Evolutionary conservation across 2,329 filamentous ascomycete species (phyloP).

Genomic region (Aspergillus piperis): DNA sequence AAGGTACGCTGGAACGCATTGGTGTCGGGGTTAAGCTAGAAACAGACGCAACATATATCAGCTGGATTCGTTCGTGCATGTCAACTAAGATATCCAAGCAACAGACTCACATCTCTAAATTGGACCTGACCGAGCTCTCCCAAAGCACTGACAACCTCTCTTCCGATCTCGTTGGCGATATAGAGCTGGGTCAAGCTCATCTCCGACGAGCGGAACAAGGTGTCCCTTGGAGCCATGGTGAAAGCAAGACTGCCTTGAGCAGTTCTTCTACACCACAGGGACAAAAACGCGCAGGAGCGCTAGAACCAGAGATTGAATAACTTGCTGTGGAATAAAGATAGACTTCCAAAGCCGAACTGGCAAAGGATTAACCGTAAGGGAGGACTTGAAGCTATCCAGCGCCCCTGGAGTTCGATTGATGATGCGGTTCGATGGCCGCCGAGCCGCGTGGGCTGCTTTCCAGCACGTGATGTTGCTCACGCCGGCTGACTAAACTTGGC

Average conservation of each 20-base stretch:
- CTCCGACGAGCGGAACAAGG: constrained; percentile 98
- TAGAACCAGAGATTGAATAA: neutral
- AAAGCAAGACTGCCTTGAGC: constrained; percentile 25
- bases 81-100: neutral
- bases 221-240: constrained; percentile 72
- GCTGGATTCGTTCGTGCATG: constrained; percentile 6
- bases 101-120: constrained; percentile 82
- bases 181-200: constrained; percentile 99
- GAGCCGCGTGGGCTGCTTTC: constrained; percentile 24
- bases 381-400: constrained; percentile 14
- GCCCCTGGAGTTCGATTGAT: constrained; percentile 8
- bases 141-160: constrained; percentile 93
- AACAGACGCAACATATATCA: constrained; percentile 19
- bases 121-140: constrained; percentile 96
- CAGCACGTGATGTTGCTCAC: constrained; percentile 21
- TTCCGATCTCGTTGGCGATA: constrained; percentile 97
- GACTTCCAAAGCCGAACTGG: neutral
- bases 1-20: constrained; percentile 96
- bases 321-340: constrained; percentile 15
- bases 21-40: constrained; percentile 84
- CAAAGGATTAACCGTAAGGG: constrained; percentile 11
- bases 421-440: constrained; percentile 8
- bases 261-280: constrained; percentile 25
- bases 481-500: neutral
- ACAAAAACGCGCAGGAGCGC: constrained; percentile 12